These are phyloP conservation scores for Neotropicomus parvogracilis DNA, from an alignment of 1,284 basidiomycete species.

Conservation along the genomic window DNA sequence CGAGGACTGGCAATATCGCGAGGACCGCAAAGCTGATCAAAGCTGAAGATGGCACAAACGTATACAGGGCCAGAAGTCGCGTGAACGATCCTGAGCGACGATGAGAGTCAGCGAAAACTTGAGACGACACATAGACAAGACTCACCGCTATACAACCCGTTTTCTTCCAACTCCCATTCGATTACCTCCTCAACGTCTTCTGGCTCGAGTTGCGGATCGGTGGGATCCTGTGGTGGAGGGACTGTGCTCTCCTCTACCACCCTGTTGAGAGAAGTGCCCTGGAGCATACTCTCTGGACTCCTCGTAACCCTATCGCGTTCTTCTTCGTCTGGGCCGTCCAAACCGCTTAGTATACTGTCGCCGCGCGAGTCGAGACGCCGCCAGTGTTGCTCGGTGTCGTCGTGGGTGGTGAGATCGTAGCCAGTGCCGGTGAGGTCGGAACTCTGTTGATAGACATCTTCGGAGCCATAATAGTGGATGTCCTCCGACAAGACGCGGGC, in stretches of 20 bases:
- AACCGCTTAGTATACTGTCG: slow-evolving; percentile 32
- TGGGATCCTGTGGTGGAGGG: slow-evolving; percentile 2
- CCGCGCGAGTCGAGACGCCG: slow-evolving; percentile 32
- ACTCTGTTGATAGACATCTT: slow-evolving; percentile 12
- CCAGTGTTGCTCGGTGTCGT: slow-evolving; percentile 28
- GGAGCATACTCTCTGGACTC: slow-evolving; percentile 35
- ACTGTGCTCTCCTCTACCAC: slow-evolving; percentile 45
- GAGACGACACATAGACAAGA: background rate
- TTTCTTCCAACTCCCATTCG: slow-evolving; percentile 54
- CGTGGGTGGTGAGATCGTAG: slow-evolving; percentile 24
- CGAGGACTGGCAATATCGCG: slow-evolving; percentile 44
- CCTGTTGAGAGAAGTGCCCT: slow-evolving; percentile 34
- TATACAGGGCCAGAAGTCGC: slow-evolving; percentile 49
- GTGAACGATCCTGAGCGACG: slow-evolving; percentile 56
- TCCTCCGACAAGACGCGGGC: slow-evolving; percentile 13
- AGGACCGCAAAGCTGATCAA: slow-evolving; percentile 47
- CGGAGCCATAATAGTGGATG: slow-evolving; percentile 14
- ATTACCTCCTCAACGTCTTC: slow-evolving; percentile 38
- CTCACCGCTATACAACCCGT: slow-evolving; percentile 59
- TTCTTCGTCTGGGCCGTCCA: slow-evolving; percentile 26
- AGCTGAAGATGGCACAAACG: slow-evolving; percentile 53
- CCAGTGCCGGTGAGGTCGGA: slow-evolving; percentile 19
- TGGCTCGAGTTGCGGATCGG: slow-evolving; percentile 15
- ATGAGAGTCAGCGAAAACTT: slow-evolving; percentile 5
- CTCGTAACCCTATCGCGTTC: slow-evolving; percentile 22